phyloP scores from a whole-genome alignment of 2,329 filamentous ascomycete genomes.

The Zelopaecilomyces penicillatus region DNA sequence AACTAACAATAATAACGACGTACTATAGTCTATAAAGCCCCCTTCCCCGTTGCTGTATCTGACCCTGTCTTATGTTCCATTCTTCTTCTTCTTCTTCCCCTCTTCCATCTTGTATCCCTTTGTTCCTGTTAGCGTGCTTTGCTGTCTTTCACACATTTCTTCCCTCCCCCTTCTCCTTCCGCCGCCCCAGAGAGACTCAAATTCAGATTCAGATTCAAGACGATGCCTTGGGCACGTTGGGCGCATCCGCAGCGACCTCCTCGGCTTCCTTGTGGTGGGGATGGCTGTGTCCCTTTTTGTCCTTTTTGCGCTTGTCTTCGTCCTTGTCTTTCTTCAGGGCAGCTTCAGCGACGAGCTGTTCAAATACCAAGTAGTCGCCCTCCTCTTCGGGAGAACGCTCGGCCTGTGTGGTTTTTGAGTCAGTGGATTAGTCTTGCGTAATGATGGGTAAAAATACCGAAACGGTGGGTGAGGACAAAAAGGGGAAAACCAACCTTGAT shows the following conservation, averaged over 20 bases:
- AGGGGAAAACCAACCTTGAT: slow-evolving; percentile 54
- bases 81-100: neutral
- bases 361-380: slow-evolving; percentile 97
- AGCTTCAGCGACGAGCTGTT: slow-evolving; percentile 94
- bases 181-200: too few species aligned
- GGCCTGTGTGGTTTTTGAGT: slow-evolving; percentile 45
- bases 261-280: slow-evolving; percentile 21
- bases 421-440: too few species aligned
- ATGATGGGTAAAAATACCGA: neutral
- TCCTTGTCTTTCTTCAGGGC: slow-evolving; percentile 92
- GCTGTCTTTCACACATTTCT: too few species aligned
- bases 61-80: slow-evolving; percentile 6
- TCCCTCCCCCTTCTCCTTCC: too few species aligned
- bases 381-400: slow-evolving; percentile 89
- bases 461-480: neutral
- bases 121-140: too few species aligned
- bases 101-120: neutral
- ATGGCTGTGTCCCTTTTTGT: slow-evolving; percentile 38
- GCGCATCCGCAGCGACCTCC: slow-evolving; percentile 17
- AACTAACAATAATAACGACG: slow-evolving; percentile 6
- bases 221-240: slow-evolving; percentile 15
- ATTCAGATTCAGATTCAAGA: neutral
- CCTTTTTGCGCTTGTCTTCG: slow-evolving; percentile 57
- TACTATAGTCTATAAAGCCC: slow-evolving; percentile 5
- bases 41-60: slow-evolving; percentile 7